Evolutionary conservation across 2,329 filamentous ascomycete genomes (phyloP), one percentile per base, ranked within the genome.

Genomic region (Seiridium cupressi): DNA sequence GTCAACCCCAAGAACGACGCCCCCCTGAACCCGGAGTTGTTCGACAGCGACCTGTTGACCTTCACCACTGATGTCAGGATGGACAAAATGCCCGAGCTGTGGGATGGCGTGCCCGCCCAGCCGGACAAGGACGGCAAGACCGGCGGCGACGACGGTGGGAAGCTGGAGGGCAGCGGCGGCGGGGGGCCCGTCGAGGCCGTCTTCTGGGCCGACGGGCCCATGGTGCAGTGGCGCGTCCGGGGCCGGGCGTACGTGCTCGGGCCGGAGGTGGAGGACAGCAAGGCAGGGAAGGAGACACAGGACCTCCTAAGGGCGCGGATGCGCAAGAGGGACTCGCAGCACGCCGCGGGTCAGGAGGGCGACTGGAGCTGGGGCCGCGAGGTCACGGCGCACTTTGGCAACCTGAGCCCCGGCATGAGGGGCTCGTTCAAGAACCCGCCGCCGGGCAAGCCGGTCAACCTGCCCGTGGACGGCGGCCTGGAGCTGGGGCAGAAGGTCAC

Each of bases 61-160:
- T 89, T 97, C 69, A 97, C 94, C 1, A 97, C 93, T 0, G 95
- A 98, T 73, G 86, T 85, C 7, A 86, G 94, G 51, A 97, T 96
- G 92, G 84, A 88, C 61, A 98, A 98, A 79, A 81, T 90, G 0
- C 79, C 80, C 3, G 89, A 97, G 74, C 75, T 98, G 3, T 85
- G 88, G 63, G 78, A 76, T 5, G 81, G 76, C 4, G 78, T 77
- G 9, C 72, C 75, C 32, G 80, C 77, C 6, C 75, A 80, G 56
- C 80, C 51, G 44, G 51, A 61, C 57, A 76, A 78, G 67, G 78
- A 79, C 10, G 77, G 84, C 44, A 32, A 61, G 54, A 13, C 57
- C 38, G 54, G 6, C 60, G 44, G 31, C 58, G 46, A 26, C 44
- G 86, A 48, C 79, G 81, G 36, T 49, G 58, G 40, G 13, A 79